Conservation (phyloP, 208 protist genomes). For the Porcisia deanei region DNA sequence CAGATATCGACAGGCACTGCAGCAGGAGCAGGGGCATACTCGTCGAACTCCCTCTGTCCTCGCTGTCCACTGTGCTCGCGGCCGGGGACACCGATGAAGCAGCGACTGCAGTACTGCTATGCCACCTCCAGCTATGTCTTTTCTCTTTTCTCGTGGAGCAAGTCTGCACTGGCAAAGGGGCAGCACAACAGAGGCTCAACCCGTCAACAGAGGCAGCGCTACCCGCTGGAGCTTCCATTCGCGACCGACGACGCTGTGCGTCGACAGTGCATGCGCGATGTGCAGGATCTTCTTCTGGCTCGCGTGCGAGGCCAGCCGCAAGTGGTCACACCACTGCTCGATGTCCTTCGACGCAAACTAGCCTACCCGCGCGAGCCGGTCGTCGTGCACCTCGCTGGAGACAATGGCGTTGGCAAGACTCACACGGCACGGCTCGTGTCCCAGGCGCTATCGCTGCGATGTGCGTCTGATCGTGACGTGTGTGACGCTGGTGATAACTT, state of each 20-base stretch:
- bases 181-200: slow-evolving; percentile 6
- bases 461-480: slow-evolving; percentile 27
- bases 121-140: slow-evolving; percentile 20
- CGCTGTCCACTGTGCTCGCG: slow-evolving; percentile 49
- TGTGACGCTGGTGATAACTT: slow-evolving; percentile 72
- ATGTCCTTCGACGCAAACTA: slow-evolving; percentile 63
- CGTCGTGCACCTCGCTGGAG: slow-evolving; percentile 80
- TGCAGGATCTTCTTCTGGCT: slow-evolving; percentile 48
- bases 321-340: slow-evolving; percentile 43
- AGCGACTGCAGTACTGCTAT: slow-evolving; percentile 47
- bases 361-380: slow-evolving; percentile 54
- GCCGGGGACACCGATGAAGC: slow-evolving; percentile 16
- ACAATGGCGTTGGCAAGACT: slow-evolving; percentile 86
- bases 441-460: slow-evolving; percentile 57
- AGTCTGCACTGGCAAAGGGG: slow-evolving; percentile 13
- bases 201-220: slow-evolving; percentile 22
- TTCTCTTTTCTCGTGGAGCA: slow-evolving; percentile 26
- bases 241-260: slow-evolving; percentile 39
- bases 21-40: neutral
- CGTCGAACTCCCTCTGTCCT: slow-evolving; percentile 31
- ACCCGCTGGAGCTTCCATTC: slow-evolving; percentile 62
- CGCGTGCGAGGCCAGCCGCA: slow-evolving; percentile 63
- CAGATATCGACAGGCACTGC: neutral
- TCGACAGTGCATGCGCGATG: slow-evolving; percentile 34
- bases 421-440: slow-evolving; percentile 70